These are phyloP conservation scores for Ulota crispa DNA, from an alignment of 225 moss, liverwort and hornwort species.

Conservation along the genomic window DNA sequence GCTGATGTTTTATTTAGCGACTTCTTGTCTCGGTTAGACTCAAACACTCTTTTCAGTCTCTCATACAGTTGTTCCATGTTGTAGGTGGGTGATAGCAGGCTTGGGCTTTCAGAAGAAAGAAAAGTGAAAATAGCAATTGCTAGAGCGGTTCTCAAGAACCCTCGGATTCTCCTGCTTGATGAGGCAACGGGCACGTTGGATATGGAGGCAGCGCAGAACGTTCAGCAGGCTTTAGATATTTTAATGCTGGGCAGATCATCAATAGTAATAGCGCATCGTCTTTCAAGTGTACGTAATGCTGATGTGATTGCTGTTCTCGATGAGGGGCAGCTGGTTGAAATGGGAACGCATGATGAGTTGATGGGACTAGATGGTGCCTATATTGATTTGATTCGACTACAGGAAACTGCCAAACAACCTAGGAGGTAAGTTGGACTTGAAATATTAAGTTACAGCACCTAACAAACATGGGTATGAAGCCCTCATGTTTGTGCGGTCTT, in stretches of 20 bases:
- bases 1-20: background rate
- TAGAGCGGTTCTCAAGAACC: slow-evolving; percentile 94
- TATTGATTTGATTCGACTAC: slow-evolving; percentile 64
- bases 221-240: slow-evolving; percentile 96
- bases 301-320: slow-evolving; percentile 96
- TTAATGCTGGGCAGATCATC: slow-evolving; percentile 93
- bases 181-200: slow-evolving; percentile 97
- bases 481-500: slow-evolving; percentile 1
- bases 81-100: slow-evolving; percentile 56
- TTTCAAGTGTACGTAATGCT: slow-evolving; percentile 92
- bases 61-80: slow-evolving; percentile 14
- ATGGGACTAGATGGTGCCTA: slow-evolving; percentile 67
- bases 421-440: slow-evolving; percentile 45
- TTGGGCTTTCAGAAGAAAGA: slow-evolving; percentile 52
- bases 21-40: slow-evolving; percentile 8
- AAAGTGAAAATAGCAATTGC: slow-evolving; percentile 88
- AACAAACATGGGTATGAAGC: background rate
- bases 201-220: slow-evolving; percentile 88
- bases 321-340: slow-evolving; percentile 96
- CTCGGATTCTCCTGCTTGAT: slow-evolving; percentile 94
- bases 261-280: slow-evolving; percentile 92
- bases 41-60: slow-evolving; percentile 16
- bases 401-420: slow-evolving; percentile 71
- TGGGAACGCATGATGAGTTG: slow-evolving; percentile 96
- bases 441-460: background rate